Evolutionary conservation across 2,329 filamentous ascomycete genomes (phyloP), one percentile per base, ranked within the genome.

Genomic region (Myotisia sp.): DNA sequence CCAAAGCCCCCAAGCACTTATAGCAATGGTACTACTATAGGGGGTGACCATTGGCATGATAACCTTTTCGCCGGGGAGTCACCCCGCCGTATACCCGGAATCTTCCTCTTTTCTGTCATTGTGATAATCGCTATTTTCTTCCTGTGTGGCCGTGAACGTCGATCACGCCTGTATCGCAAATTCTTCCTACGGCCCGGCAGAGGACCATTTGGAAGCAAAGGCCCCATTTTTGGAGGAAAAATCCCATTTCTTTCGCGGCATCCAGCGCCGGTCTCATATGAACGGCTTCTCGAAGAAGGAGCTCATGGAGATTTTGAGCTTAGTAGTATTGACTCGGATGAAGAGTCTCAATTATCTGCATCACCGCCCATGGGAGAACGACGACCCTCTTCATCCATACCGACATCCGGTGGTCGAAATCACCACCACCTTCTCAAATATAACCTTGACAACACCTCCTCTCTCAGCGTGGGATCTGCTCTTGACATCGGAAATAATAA

Each of bases 251-350:
- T 56, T 43, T 44, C 55, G 21, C 47, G 52, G 10, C 48, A 54
- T 5, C 49, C 44, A 9, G 43, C 43, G 4, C 58, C 54, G 32
- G 51, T 64, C 5, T 63, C 70, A 2, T 94, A 94, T 50, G 86
- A 94, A 51, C 76, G 84, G 19, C 78, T 94, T 3, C 60, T 92
- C 33, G 85, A 94, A 58, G 80, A 86, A 45, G 85, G 80, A 7
- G 62, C 60, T 2, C 24, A 34, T 27, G 58, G 71, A 36, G 78
- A 84, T 26, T 87, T 92, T 50, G 86, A 94, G 52, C 69, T 94
- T 2, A 74, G 70, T 18, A 74, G 74, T 10, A 34, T 34, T n/a
- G 71, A 76, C 19, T 75, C 59, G 3, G 66, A 74, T 1, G 69
- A 74, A 34, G 71, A 77, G 31, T 72, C 74, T 37, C 72, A 76